These are phyloP conservation scores for Gossypium davidsonii DNA, from an alignment of 441 rosid genomes.

Conservation along the genomic window DNA sequence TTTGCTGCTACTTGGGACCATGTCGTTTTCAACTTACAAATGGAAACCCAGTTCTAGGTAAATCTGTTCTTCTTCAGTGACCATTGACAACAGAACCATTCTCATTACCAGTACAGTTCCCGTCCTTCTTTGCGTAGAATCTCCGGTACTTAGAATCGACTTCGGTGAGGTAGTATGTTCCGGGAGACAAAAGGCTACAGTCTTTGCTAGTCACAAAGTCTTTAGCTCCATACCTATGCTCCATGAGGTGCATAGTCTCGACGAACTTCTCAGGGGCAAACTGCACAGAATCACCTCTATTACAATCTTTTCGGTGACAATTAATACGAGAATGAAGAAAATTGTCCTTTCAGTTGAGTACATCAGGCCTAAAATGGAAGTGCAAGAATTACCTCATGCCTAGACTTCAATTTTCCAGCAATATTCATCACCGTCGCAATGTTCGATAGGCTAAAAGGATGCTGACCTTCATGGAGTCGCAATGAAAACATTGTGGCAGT, in stretches of 20 bases:
- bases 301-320: neutral
- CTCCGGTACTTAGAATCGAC: constrained; percentile 84
- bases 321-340: neutral
- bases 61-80: constrained; percentile 28
- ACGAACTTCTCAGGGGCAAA: constrained; percentile 74
- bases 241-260: constrained; percentile 82
- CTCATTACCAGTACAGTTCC: constrained; percentile 21
- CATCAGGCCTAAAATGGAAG: neutral
- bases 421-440: constrained; percentile 70
- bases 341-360: neutral
- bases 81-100: constrained; percentile 63
- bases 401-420: constrained; percentile 61
- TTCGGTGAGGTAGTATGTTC: constrained; percentile 82
- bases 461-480: constrained; percentile 47
- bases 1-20: constrained; percentile 11
- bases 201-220: constrained; percentile 93
- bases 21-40: neutral
- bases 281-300: constrained; percentile 35
- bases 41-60: too few species aligned
- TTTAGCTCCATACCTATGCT: constrained; percentile 88
- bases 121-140: constrained; percentile 63
- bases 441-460: constrained; percentile 73
- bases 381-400: constrained; percentile 65
- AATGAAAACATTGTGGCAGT: constrained; percentile 90
- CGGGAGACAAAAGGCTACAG: constrained; percentile 68